Evolutionary conservation across 2,329 filamentous ascomycete species (phyloP).

Genomic region (Cladorrhinum sp.): DNA sequence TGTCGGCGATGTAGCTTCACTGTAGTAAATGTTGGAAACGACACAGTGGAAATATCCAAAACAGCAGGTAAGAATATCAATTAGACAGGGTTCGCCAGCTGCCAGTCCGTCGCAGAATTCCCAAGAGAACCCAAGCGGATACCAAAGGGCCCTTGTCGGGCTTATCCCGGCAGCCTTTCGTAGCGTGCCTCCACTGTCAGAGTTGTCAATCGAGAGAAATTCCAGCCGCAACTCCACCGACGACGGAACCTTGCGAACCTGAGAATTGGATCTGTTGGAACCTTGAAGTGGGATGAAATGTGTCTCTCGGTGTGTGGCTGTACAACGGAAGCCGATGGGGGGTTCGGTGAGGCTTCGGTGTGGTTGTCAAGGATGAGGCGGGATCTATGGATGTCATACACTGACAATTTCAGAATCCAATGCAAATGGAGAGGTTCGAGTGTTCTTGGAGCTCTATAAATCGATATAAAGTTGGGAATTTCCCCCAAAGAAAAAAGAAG

Average conservation of each 20-base stretch:
- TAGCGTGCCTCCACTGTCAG: constrained; percentile 2
- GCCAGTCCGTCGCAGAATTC: neutral
- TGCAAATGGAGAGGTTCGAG: neutral
- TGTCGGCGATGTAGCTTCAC: neutral
- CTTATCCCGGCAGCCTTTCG: constrained; percentile 2
- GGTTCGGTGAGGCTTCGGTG: no score
- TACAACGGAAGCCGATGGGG: no score
- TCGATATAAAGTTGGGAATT: neutral
- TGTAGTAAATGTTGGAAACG: neutral
- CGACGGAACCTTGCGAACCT: neutral
- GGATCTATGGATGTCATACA: no score
- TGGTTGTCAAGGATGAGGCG: neutral
- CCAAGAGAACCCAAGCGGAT: neutral
- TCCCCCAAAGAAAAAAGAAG: neutral
- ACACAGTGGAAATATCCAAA: neutral
- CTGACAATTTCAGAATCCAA: no score
- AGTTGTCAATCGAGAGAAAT: constrained; percentile 5
- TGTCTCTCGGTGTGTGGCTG: constrained; percentile 1
- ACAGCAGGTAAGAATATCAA: no score
- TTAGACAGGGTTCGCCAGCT: neutral
- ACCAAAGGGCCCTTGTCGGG: neutral
- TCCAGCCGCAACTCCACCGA: neutral
- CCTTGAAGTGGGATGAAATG: neutral
- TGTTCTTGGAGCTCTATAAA: no score
- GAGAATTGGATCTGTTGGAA: neutral